Evolutionary conservation across 805 yeast species (phyloP).

Genomic region (Saccharomyces mikatae): DNA sequence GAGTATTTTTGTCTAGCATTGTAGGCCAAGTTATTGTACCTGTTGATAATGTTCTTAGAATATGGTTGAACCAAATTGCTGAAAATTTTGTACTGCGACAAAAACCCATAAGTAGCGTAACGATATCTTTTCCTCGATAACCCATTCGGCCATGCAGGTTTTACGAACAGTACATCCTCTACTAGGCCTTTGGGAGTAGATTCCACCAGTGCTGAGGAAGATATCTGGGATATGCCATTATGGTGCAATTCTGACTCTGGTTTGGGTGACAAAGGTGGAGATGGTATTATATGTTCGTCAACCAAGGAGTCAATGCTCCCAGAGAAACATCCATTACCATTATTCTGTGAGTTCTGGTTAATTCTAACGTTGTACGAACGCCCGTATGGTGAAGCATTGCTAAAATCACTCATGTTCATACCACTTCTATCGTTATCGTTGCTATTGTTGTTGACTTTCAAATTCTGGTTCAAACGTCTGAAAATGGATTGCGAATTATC

Average conservation of each 20-base stretch:
- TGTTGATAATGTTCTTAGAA: background rate
- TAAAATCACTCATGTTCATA: background rate
- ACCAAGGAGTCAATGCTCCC: conserved; percentile 11
- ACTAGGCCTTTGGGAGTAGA: conserved; percentile 7
- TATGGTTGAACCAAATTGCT: conserved; percentile 3
- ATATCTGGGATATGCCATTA: background rate
- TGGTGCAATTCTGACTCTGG: background rate
- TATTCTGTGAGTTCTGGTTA: background rate
- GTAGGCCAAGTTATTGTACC: background rate
- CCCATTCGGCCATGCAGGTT: conserved; percentile 15
- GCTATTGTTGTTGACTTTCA: background rate
- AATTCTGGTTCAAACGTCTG: background rate
- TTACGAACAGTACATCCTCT: conserved; percentile 10
- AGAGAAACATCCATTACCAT: background rate
- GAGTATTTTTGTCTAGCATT: background rate
- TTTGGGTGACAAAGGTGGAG: conserved; percentile 30
- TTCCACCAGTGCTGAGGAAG: conserved; percentile 3
- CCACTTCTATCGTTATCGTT: background rate
- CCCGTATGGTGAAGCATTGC: background rate
- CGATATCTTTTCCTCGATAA: conserved; percentile 14
- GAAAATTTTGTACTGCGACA: conserved; percentile 20
- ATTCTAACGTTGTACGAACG: background rate
- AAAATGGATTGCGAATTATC: conserved; percentile 7
- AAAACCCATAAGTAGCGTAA: conserved; percentile 12
- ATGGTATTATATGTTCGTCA: conserved; percentile 25